Conservation (phyloP, 75 land plant genomes). For the Pinus tabuliformis region DNA sequence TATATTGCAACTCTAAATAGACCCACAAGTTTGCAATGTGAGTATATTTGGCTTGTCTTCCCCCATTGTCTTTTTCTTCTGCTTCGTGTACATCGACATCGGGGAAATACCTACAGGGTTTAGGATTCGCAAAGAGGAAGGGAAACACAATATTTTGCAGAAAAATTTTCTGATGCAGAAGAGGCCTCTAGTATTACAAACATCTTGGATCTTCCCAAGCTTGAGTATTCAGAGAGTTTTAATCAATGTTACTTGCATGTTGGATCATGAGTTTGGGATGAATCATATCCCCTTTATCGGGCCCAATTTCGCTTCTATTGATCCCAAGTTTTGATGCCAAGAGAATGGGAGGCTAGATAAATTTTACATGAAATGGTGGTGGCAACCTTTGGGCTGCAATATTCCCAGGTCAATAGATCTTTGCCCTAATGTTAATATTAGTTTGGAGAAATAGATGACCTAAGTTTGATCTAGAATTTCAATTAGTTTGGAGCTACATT, state of each 20-base stretch:
- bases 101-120: neutral
- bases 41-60: neutral
- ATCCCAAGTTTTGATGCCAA: slow-evolving; percentile 20
- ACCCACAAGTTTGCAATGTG: no score
- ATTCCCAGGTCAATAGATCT: no score
- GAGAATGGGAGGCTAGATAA: no score
- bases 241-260: slow-evolving; percentile 44
- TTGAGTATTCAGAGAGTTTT: slow-evolving; percentile 1
- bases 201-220: neutral
- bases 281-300: neutral
- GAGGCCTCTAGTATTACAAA: neutral
- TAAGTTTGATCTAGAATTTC: no score
- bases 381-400: no score
- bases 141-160: neutral
- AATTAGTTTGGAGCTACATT: no score
- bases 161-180: neutral
- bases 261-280: slow-evolving; percentile 59
- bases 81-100: slow-evolving; percentile 10
- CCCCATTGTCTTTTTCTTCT: neutral
- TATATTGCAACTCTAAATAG: no score
- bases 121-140: neutral
- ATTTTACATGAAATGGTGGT: no score
- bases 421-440: no score
- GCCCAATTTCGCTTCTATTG: slow-evolving; percentile 2
- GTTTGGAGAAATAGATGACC: no score